phyloP scores from a whole-genome alignment of 2,329 filamentous ascomycete species.

The Fusarium continuum region DNA sequence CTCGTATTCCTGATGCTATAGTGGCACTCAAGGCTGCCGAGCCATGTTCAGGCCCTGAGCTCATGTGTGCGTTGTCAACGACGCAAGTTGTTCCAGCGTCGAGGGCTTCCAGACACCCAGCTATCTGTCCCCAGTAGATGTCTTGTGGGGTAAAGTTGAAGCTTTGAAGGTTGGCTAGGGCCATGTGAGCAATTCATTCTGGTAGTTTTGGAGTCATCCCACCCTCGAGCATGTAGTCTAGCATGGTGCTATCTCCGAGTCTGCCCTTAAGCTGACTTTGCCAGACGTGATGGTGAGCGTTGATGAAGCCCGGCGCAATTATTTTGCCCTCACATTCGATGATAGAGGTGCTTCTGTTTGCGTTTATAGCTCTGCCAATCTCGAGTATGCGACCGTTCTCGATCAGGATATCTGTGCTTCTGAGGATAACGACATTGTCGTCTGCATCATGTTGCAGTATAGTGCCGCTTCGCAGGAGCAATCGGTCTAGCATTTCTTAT shows the following conservation, averaged over 20 bases:
- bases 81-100: slow-evolving; percentile 10
- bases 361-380: neutral
- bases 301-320: neutral
- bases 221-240: slow-evolving; percentile 15
- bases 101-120: neutral
- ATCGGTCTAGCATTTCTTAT: accelerated
- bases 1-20: neutral
- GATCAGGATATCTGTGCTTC: neutral
- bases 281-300: slow-evolving; percentile 9
- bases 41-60: neutral
- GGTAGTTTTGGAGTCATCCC: accelerated
- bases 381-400: neutral
- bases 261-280: slow-evolving; percentile 7
- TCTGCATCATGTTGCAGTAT: neutral
- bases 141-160: neutral
- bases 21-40: neutral
- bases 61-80: slow-evolving; percentile 4
- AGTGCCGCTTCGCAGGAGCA: neutral
- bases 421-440: neutral
- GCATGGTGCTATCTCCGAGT: slow-evolving; percentile 5
- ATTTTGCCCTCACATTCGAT: neutral
- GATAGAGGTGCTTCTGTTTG: accelerated
- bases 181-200: neutral
- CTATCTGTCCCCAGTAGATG: slow-evolving; percentile 10
- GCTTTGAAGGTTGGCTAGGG: slow-evolving; percentile 4